phyloP scores from a whole-genome alignment of 2,329 filamentous ascomycete genomes.

The Lojkania enalia region DNA sequence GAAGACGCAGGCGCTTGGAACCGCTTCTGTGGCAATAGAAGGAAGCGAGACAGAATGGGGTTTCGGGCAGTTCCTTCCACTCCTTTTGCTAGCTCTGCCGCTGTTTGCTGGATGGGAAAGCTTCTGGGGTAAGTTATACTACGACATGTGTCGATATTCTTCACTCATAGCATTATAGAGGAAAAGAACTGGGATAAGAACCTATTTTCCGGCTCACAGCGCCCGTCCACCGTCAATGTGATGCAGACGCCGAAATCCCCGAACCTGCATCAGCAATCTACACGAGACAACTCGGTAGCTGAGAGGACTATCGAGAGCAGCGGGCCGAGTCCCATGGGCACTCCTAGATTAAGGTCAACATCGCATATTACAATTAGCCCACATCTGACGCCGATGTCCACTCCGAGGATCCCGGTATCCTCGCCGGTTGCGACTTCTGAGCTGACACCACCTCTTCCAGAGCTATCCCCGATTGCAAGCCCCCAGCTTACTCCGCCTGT shows the following conservation, averaged over 20 bases:
- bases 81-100: constrained; percentile 34
- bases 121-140: constrained; percentile 19
- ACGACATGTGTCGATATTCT: neutral
- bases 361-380: neutral
- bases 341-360: constrained; percentile 6
- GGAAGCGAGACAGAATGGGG: constrained; percentile 33
- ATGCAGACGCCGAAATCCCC: constrained; percentile 7
- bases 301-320: constrained; percentile 18
- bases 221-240: constrained; percentile 8
- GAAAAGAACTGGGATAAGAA: neutral
- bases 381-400: neutral
- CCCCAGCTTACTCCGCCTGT: neutral
- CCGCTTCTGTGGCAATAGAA: constrained; percentile 20
- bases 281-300: constrained; percentile 9
- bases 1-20: constrained; percentile 33
- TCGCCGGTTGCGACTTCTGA: constrained; percentile 9
- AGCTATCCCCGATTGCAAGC: too few relatives aligned
- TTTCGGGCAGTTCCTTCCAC: constrained; percentile 37
- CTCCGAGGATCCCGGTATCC: constrained; percentile 10
- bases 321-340: constrained; percentile 9
- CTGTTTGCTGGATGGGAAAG: constrained; percentile 39
- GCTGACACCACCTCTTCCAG: too few relatives aligned
- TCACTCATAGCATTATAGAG: too few relatives aligned
- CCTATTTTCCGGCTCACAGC: too few relatives aligned
- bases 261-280: neutral